Conservation (phyloP, 2,329 filamentous ascomycete species). For the Lasiodiplodia gonubiensis region DNA sequence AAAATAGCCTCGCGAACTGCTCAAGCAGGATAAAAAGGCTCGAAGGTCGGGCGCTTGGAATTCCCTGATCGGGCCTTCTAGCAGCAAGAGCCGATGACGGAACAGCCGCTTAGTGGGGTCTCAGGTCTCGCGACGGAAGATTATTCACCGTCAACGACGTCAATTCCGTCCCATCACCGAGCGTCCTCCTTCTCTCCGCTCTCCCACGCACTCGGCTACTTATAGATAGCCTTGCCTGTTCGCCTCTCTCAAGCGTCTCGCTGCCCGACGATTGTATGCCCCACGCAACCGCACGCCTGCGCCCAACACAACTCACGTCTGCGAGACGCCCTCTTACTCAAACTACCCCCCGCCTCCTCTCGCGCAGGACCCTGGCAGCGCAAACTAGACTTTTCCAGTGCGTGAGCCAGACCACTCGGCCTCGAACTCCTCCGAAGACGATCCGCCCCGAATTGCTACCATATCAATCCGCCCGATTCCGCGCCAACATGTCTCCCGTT, state of each 20-base stretch:
- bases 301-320: constrained; percentile 11
- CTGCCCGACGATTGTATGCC: constrained; percentile 26
- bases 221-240: neutral
- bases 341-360: neutral
- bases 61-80: constrained; percentile 20
- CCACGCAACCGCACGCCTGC: constrained; percentile 17
- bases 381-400: neutral
- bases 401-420: neutral
- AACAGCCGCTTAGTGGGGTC: constrained; percentile 21
- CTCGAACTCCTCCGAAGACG: neutral
- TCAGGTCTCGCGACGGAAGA: constrained; percentile 19
- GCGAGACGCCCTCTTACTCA: constrained; percentile 9
- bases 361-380: neutral
- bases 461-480: constrained; percentile 8
- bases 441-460: neutral
- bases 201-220: constrained; percentile 1
- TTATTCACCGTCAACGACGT: constrained; percentile 26
- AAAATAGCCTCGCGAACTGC: constrained; percentile 4
- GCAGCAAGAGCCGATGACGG: constrained; percentile 24
- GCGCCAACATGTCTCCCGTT: constrained; percentile 22
- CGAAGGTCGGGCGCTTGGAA: neutral
- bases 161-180: constrained; percentile 16
- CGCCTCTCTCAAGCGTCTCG: neutral
- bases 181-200: neutral
- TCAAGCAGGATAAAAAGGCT: neutral